Base-by-base conservation (phyloP, 139 green algal species). In the Pseudopediastrum boryanum region DNA sequence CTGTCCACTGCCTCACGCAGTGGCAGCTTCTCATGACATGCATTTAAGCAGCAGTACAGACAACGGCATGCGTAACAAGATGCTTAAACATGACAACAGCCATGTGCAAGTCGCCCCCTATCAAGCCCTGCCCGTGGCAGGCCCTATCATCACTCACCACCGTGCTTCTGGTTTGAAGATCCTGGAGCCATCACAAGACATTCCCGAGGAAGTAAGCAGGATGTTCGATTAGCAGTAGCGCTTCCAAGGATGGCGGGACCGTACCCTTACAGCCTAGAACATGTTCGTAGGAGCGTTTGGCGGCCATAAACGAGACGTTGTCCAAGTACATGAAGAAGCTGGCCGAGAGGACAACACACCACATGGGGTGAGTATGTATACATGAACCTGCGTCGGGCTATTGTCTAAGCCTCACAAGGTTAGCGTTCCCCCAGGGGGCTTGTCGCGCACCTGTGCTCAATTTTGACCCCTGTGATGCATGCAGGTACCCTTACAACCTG, bases 401-500 rank as follows among this genome's bases (percentile, higher is more conserved):
- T 51, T 21, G 62, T 3, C 2, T 42, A 33, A 41, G 8, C n/a
- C 4, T n/a, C n/a, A n/a, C n/a, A n/a, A n/a, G n/a, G n/a, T n/a
- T n/a, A n/a, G n/a, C n/a, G n/a, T n/a, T n/a, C n/a, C n/a, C n/a
- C n/a, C n/a, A n/a, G n/a, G n/a, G n/a, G n/a, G n/a, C n/a, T n/a
- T n/a, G n/a, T n/a, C n/a, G n/a, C n/a, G n/a, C n/a, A n/a, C n/a
- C n/a, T n/a, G n/a, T n/a, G n/a, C n/a, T n/a, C n/a, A n/a, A n/a
- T n/a, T n/a, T n/a, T 64, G 48, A 31, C 21, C 64, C 19, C n/a
- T 19, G n/a, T 2, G 41, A 43, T 29, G 8, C 48, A n/a, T 43
- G 27, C 87, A 94, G 93, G 50, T 99, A 99, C 77, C 96, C 96
- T 0, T 99, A 99, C 91, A 99, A 99, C 85, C 86, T 99, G n/a